phyloP scores from a whole-genome alignment of 2,329 filamentous ascomycete genomes.

The Exserohilum rostratum region DNA sequence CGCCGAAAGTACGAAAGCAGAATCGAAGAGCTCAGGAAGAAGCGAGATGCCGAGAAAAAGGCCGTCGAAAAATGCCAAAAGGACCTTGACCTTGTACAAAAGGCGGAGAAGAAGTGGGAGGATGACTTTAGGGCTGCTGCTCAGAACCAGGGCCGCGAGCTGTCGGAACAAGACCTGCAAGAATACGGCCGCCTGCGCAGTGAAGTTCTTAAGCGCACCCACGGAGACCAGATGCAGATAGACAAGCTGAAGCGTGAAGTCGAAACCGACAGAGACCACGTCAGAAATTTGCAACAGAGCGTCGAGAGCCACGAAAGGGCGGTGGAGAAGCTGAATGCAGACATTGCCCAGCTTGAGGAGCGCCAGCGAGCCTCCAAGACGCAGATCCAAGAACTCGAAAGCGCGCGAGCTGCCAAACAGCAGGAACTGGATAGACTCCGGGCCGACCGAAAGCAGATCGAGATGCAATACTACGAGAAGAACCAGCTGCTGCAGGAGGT shows the following conservation, averaged over 20 bases:
- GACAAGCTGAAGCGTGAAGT: slow-evolving; percentile 87
- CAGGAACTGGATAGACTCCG: slow-evolving; percentile 77
- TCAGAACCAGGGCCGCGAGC: slow-evolving; percentile 82
- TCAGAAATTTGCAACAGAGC: slow-evolving; percentile 86
- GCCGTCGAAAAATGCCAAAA: slow-evolving; percentile 77
- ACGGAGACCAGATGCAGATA: slow-evolving; percentile 79
- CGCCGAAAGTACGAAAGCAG: slow-evolving; percentile 71
- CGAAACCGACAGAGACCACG: slow-evolving; percentile 89
- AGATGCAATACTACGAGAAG: slow-evolving; percentile 82
- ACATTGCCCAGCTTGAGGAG: slow-evolving; percentile 71
- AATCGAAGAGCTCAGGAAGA: slow-evolving; percentile 73
- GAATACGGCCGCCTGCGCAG: slow-evolving; percentile 86
- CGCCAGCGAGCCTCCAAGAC: slow-evolving; percentile 68
- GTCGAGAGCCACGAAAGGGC: slow-evolving; percentile 79
- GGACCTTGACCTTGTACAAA: slow-evolving; percentile 82
- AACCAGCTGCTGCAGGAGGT: slow-evolving; percentile 90
- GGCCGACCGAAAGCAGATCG: slow-evolving; percentile 56
- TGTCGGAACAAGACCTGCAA: slow-evolving; percentile 84
- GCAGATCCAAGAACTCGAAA: slow-evolving; percentile 69
- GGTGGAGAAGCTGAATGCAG: slow-evolving; percentile 74
- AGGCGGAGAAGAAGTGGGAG: slow-evolving; percentile 87
- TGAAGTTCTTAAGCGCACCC: slow-evolving; percentile 82
- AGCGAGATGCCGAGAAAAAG: slow-evolving; percentile 73
- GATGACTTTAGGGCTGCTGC: slow-evolving; percentile 83
- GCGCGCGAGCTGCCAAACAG: slow-evolving; percentile 85